Evolutionary conservation across 257 asterid genomes (phyloP).

Genomic region (Misopates orontium): DNA sequence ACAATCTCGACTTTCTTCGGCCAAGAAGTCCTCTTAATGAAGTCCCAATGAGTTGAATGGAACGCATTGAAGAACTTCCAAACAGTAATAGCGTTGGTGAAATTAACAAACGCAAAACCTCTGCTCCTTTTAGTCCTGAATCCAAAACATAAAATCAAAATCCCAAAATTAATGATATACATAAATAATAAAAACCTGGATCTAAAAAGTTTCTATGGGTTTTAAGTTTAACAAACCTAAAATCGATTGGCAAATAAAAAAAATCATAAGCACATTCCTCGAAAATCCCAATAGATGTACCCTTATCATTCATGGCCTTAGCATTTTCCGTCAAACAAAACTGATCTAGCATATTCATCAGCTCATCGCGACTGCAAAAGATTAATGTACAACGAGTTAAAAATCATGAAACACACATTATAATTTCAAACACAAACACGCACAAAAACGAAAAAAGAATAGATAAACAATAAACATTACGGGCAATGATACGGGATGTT

Average conservation of each 20-base stretch:
- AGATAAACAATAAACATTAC: slow-evolving; percentile 28
- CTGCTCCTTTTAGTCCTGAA: slow-evolving; percentile 43
- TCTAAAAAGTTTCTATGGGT: too few species aligned
- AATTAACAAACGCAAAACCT: slow-evolving; percentile 77
- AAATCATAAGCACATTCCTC: slow-evolving; percentile 54
- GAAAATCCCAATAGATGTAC: neutral
- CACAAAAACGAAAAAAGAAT: neutral
- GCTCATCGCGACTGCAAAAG: slow-evolving; percentile 40
- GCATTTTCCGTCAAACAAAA: slow-evolving; percentile 47
- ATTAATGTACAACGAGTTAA: neutral
- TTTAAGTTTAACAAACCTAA: slow-evolving; percentile 33
- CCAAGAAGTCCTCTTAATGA: slow-evolving; percentile 13
- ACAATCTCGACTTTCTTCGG: slow-evolving; percentile 40
- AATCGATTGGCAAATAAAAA: slow-evolving; percentile 69
- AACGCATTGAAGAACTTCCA: slow-evolving; percentile 41
- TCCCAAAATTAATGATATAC: neutral
- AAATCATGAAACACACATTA: neutral
- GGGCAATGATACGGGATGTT: slow-evolving; percentile 56
- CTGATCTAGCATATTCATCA: slow-evolving; percentile 40
- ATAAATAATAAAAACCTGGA: too few species aligned
- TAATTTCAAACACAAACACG: too few species aligned
- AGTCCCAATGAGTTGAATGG: slow-evolving; percentile 32
- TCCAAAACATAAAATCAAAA: too few species aligned
- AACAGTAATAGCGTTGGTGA: slow-evolving; percentile 39
- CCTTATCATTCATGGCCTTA: neutral